Percentiles rank a stretch among this genome's conserved stretches.
phyloP scores from a whole-genome alignment of 1,284 basidiomycete genomes.

The Sphaerobolus stellatus region DNA sequence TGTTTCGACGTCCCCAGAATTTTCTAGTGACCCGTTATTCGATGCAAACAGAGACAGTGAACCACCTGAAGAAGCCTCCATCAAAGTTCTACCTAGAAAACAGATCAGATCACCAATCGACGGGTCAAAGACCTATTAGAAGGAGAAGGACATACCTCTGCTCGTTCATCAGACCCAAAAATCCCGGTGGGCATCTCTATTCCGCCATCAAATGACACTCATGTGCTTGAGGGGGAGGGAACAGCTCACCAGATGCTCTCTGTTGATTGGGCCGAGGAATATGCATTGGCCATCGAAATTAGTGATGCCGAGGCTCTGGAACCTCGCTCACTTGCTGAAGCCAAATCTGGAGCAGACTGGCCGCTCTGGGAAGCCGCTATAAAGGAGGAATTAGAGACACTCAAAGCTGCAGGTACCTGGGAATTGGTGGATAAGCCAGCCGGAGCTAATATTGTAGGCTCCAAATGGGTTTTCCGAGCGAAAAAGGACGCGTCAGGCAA shows the following conservation, averaged over 20 bases:
- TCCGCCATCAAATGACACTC: not conserved
- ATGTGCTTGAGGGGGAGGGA: conserved; percentile 2
- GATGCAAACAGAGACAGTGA: no score
- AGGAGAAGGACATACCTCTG: not conserved
- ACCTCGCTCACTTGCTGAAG: conserved; percentile 25
- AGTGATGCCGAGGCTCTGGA: conserved; percentile 8
- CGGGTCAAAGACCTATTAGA: not conserved
- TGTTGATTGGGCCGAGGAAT: not conserved
- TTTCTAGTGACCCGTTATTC: no score
- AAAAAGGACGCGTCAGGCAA: conserved; percentile 32
- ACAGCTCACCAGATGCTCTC: not conserved
- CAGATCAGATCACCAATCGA: not conserved
- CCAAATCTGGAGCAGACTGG: conserved; percentile 23
- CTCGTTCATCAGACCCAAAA: not conserved
- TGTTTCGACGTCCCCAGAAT: no score
- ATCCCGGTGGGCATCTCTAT: not conserved
- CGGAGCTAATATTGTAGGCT: conserved; percentile 24
- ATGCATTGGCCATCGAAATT: not conserved
- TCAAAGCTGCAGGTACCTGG: conserved; percentile 26
- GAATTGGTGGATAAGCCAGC: conserved; percentile 28
- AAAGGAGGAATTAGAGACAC: conserved; percentile 20
- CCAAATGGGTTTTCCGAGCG: conserved; percentile 29
- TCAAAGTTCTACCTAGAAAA: not conserved
- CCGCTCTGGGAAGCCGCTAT: conserved; percentile 31
- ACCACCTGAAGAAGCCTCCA: not conserved